Evolutionary conservation across 768 basidiomycete species (phyloP), one percentile per base, ranked within the genome.

Genomic region (Rhizopogon rudus): DNA sequence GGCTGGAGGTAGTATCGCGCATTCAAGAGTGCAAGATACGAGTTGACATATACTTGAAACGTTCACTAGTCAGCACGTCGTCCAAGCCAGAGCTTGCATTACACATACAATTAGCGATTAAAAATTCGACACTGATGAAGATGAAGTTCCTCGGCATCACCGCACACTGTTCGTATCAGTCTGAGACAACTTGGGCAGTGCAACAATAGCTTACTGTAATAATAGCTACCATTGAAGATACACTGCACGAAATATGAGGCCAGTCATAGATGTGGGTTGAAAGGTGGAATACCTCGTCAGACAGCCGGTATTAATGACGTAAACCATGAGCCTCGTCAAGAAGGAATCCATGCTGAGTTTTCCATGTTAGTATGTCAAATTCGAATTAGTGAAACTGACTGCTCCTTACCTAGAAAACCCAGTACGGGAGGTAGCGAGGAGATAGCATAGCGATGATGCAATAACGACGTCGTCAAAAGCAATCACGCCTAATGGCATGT

Each of bases 371-470:
- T 33, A 17, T 5, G 10, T 17, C 17, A 43, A 44, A 33, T 12
- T 29, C 16, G 7, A 9, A 17, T 31, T 8, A 31, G 16, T 14
- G 5, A 44, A 46, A 29, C 13, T 25, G 13, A 53, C 4, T 3
- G 8, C 1, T 39, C 6, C 16, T 20, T 33, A 50, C 52, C 44
- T 22, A 48, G 44, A n/a, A 4, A 53, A 53, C 10, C 52, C 52
- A 9, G 44, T 49, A 31, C 44, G 52, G 2, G 52, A 45, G 5
- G 43, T 45, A 20, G 52, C 35, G 8, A 53, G 40, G 31, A 53
- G 44, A 16, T 53, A 53, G 29, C 44, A 53, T 35, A 53, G 29
- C 29, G 52, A 53, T 16, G 42, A 29, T 53, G 52, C 52, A 9
- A 49, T 5, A 12, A 45, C 13, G 7, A 53, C 0, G 8, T 53